Evolutionary conservation across 768 basidiomycete species (phyloP).

Genomic region (Nevesoporus exiguus): DNA sequence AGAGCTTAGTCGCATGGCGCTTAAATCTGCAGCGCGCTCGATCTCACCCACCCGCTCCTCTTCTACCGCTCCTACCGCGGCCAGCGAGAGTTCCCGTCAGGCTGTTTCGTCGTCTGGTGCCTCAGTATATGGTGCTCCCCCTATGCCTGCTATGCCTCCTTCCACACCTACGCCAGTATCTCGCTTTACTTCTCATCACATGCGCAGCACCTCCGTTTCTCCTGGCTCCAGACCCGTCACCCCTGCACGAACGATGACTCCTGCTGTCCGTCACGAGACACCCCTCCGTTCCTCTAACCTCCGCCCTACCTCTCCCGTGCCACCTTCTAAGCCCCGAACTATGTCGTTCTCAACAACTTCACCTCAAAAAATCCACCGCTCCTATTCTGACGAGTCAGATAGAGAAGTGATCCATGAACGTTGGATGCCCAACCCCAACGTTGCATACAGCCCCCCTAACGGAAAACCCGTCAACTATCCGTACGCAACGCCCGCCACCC

Average conservation of each 20-base stretch:
- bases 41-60: slow-evolving; percentile 25
- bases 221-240: slow-evolving; percentile 34
- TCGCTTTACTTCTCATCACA: slow-evolving; percentile 51
- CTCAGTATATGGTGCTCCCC: slow-evolving; percentile 32
- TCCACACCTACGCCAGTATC: slow-evolving; percentile 46
- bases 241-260: slow-evolving; percentile 29
- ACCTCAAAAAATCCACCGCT: slow-evolving; percentile 56
- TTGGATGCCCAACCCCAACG: slow-evolving; percentile 54
- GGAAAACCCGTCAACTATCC: slow-evolving; percentile 30
- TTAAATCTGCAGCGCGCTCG: slow-evolving; percentile 28
- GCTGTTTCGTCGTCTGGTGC: slow-evolving; percentile 30
- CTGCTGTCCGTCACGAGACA: slow-evolving; percentile 29
- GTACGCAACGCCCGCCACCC: slow-evolving; percentile 22
- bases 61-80: slow-evolving; percentile 25
- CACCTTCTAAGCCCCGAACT: slow-evolving; percentile 44
- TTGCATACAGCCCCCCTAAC: slow-evolving; percentile 36
- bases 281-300: slow-evolving; percentile 29
- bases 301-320: slow-evolving; percentile 30
- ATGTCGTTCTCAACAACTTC: slow-evolving; percentile 46
- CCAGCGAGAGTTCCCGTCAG: slow-evolving; percentile 29
- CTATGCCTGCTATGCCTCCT: slow-evolving; percentile 41
- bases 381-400: slow-evolving; percentile 64
- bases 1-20: slow-evolving; percentile 55
- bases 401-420: slow-evolving; percentile 55
- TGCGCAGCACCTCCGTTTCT: slow-evolving; percentile 52